Base-by-base conservation (phyloP, 176 grass and related monocot genomes). In the Cocos nucifera region DNA sequence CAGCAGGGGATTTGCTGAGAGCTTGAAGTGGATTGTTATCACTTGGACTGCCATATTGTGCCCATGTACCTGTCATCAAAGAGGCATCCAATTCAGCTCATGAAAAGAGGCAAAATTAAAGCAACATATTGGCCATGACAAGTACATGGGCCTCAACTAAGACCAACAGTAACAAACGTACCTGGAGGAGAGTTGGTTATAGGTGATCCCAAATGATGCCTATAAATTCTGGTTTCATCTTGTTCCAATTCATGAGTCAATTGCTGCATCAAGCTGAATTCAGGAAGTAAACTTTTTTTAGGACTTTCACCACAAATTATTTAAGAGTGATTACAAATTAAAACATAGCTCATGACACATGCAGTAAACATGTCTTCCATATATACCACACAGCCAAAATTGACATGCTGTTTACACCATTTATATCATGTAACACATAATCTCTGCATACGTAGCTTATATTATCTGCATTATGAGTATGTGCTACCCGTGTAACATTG, bases 141-240 rank as follows among this genome's bases (percentile, higher is more conserved):
- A 2, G 1, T 44, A 14, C 28, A 44, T 44, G 10, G 10, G 9
- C 35, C 8, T 12, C 35, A 44, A 39, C 35, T 10, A 39, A 44
- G 35, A 30, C 5, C 5, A 30, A 44, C 9, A 14, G 10, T 12
- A 44, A 12, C 2, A 44, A 4, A 60, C 55, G 25, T 86, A 98
- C 94, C 94, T 65, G 94, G 85, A 74, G 94, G 88, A 76, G 94
- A 98, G 65, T 78, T 93, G 52, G 78, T 69, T 53, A 98, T 69
- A 79, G 88, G 88, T 56, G 94, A 98, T 63, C 87, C 79, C 63
- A 82, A 68, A 56, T 78, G 81, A 81, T 78, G 63, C 50, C 76
- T 77, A 53, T 81, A 98, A 32, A 62, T 53, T 86, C 85, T 88
- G 19, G 66, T 49, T 58, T 98, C 94, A 61, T 98, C 94, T 81